Percentiles rank a stretch among this genome's conserved stretches.
These are phyloP conservation scores for Aspergillus pseudonomiae DNA, from an alignment of 2,329 filamentous ascomycete species.

Conservation along the genomic window DNA sequence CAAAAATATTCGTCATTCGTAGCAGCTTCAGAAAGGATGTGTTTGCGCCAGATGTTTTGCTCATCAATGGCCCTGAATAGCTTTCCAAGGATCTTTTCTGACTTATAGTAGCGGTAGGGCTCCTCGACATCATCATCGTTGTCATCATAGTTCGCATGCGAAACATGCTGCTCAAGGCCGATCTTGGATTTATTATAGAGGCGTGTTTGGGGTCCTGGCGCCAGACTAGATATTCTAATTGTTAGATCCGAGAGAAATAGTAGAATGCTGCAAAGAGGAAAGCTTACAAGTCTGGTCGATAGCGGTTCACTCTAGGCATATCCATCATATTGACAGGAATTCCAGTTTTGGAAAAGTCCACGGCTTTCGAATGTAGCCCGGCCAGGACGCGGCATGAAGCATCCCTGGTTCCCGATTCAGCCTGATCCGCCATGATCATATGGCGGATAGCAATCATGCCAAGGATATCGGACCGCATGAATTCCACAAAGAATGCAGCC, in stretches of 20 bases:
- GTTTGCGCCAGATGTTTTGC: conserved; percentile 53
- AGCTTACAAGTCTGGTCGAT: conserved; percentile 60
- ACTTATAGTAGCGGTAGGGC: conserved; percentile 64
- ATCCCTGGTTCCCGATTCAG: conserved; percentile 54
- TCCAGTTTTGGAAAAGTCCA: conserved; percentile 78
- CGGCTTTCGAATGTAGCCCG: conserved; percentile 68
- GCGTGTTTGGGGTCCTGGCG: conserved; percentile 26
- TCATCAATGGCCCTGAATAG: conserved; percentile 77
- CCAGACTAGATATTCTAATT: conserved; percentile 19
- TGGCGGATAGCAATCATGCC: conserved; percentile 68
- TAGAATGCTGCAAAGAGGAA: no score
- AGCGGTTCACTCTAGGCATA: conserved; percentile 45
- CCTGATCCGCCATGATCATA: conserved; percentile 65
- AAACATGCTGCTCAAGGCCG: conserved; percentile 48
- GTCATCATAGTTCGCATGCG: conserved; percentile 50
- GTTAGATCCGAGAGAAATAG: background rate
- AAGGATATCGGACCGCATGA: conserved; percentile 69
- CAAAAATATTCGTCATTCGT: conserved; percentile 17
- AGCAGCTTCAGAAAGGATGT: conserved; percentile 15
- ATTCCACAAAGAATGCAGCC: conserved; percentile 77
- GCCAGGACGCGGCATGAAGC: conserved; percentile 59
- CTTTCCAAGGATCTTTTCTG: conserved; percentile 67
- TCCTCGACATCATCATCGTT: conserved; percentile 51
- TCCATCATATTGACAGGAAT: conserved; percentile 54
- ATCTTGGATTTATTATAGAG: conserved; percentile 46